Evolutionary conservation across 352 stramenopile genomes (phyloP).

Genomic region (Globisporangium nagaii): DNA sequence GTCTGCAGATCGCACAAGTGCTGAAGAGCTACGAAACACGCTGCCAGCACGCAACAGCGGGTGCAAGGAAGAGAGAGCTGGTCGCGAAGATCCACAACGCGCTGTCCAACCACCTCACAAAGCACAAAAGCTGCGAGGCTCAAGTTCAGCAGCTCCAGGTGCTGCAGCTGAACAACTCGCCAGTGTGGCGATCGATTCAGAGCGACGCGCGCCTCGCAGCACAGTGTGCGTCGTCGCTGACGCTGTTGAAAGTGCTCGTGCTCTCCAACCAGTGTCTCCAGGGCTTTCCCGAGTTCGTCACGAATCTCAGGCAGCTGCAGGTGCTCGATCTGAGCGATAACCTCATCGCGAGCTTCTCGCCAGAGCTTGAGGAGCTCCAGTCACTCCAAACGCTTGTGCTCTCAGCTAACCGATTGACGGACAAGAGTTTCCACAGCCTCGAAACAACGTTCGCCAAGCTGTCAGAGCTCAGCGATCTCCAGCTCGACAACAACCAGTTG

Average conservation of each 20-base stretch:
- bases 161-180: slow-evolving; percentile 12
- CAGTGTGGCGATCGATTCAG: slow-evolving; percentile 3
- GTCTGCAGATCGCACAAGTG: slow-evolving; percentile 10
- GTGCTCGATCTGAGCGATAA: slow-evolving; percentile 35
- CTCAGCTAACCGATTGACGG: slow-evolving; percentile 9
- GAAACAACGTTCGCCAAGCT: slow-evolving; percentile 1
- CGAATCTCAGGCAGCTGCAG: slow-evolving; percentile 13
- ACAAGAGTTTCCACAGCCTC: slow-evolving; percentile 11
- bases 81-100: slow-evolving; percentile 32
- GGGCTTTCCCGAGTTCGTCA: slow-evolving; percentile 19
- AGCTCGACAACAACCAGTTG: slow-evolving; percentile 27
- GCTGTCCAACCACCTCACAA: slow-evolving; percentile 7
- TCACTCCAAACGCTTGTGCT: slow-evolving; percentile 15
- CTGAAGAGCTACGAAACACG: slow-evolving; percentile 25
- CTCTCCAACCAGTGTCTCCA: slow-evolving; percentile 15
- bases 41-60: slow-evolving; percentile 14
- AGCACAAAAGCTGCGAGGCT: neutral
- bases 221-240: slow-evolving; percentile 1
- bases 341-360: slow-evolving; percentile 11
- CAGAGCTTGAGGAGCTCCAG: slow-evolving; percentile 15
- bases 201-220: neutral
- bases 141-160: slow-evolving; percentile 6
- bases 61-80: slow-evolving; percentile 19
- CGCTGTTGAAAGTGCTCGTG: slow-evolving; percentile 11
- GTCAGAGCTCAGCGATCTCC: slow-evolving; percentile 17